Conservation (phyloP, 2,329 filamentous ascomycete species). For the Ophiostoma australiae region DNA sequence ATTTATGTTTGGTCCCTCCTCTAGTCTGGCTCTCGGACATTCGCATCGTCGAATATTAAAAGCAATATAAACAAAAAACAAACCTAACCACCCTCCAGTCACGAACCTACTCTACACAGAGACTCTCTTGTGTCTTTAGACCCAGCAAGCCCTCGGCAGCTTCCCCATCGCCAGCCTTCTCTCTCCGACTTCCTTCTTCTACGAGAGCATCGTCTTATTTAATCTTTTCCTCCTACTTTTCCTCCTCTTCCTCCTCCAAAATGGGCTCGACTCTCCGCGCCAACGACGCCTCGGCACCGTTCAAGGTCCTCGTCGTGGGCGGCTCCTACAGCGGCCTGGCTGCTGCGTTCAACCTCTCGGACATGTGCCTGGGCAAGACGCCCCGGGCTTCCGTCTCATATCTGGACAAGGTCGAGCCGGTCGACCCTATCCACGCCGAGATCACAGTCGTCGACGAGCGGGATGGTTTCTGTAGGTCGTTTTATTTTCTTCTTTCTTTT, state of each 20-base stretch:
- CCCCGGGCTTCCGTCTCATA: constrained; percentile 41
- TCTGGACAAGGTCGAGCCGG: constrained; percentile 1
- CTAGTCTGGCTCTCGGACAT: neutral
- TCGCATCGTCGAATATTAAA: neutral
- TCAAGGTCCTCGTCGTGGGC: constrained; percentile 62
- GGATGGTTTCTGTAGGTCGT: constrained; percentile 68
- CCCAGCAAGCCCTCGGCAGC: neutral
- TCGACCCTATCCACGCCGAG: constrained; percentile 49
- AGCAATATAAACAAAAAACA: too few species aligned
- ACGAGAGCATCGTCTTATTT: neutral
- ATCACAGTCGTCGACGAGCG: constrained; percentile 72
- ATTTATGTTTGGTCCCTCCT: neutral
- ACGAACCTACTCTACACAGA: neutral
- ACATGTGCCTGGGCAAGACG: constrained; percentile 54
- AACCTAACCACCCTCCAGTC: neutral
- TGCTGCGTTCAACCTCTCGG: constrained; percentile 60
- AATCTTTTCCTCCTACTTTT: neutral
- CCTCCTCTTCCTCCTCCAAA: neutral
- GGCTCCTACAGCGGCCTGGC: constrained; percentile 69
- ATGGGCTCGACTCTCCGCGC: constrained; percentile 23
- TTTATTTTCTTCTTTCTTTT: too few species aligned
- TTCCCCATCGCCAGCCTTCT: neutral
- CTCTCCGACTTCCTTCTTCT: neutral
- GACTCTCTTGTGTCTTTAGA: neutral
- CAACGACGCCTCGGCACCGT: constrained; percentile 32